These are phyloP conservation scores for Boletus sp. DNA, from an alignment of 1,284 basidiomycete genomes.

Conservation along the genomic window DNA sequence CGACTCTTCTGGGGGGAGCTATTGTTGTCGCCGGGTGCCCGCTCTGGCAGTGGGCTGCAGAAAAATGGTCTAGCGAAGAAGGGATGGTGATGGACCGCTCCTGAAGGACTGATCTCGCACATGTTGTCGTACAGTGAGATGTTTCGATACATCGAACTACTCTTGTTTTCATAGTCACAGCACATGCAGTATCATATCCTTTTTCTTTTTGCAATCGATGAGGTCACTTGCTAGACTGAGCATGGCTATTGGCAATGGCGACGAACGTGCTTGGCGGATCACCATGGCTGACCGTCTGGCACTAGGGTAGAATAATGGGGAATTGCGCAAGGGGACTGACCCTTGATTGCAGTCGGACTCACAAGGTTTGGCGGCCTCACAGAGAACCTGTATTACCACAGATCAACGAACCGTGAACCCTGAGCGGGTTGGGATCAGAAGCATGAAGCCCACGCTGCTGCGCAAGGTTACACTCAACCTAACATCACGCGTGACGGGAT, in stretches of 20 bases:
- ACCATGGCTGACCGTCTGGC: constrained; percentile 6
- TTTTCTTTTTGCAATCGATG: constrained; percentile 15
- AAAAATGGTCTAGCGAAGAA: constrained; percentile 17
- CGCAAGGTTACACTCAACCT: constrained; percentile 9
- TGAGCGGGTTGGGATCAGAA: constrained; percentile 14
- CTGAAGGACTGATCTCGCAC: constrained; percentile 29
- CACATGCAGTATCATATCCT: constrained; percentile 17
- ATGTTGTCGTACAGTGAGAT: constrained; percentile 21
- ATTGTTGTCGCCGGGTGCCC: constrained; percentile 26
- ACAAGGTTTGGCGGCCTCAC: background rate
- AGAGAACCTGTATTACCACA: constrained; percentile 8
- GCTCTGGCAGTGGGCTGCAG: constrained; percentile 33
- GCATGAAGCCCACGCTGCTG: constrained; percentile 17
- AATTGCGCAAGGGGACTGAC: constrained; percentile 5
- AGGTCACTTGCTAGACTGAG: background rate
- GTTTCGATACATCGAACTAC: constrained; percentile 20
- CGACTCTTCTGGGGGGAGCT: constrained; percentile 24
- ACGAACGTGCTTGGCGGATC: constrained; percentile 9
- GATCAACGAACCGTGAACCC: constrained; percentile 20
- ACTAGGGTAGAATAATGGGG: constrained; percentile 16
- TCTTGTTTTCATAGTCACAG: constrained; percentile 27
- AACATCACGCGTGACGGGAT: constrained; percentile 10
- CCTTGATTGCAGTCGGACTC: constrained; percentile 17
- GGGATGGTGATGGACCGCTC: constrained; percentile 26
- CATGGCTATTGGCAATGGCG: background rate